A percentile compares a stretch with the other conserved stretches of the same genome.
Evolutionary conservation across 495 filamentous ascomycete genomes (phyloP).

Genomic region (Trichoderma erinaceum): DNA sequence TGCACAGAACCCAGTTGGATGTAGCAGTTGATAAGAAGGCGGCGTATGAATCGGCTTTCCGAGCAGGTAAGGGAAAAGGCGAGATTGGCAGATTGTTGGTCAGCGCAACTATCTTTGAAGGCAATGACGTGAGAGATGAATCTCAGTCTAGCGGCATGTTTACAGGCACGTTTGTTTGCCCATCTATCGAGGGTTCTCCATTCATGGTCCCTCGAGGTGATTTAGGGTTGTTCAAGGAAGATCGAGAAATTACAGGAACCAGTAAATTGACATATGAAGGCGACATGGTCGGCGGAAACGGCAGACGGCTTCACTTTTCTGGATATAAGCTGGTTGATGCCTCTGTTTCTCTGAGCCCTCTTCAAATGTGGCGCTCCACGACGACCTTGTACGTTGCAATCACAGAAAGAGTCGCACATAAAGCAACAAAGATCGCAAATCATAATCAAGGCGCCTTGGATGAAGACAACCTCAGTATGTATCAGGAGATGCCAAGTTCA

Average conservation of each 20-base stretch:
- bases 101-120: conserved; percentile 51
- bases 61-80: conserved; percentile 44
- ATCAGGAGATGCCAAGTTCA: not conserved
- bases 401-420: conserved; percentile 26
- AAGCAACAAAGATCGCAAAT: conserved; percentile 13
- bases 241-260: conserved; percentile 48
- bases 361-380: conserved; percentile 55
- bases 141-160: conserved; percentile 48
- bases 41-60: conserved; percentile 51
- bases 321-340: conserved; percentile 60
- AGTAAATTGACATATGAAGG: conserved; percentile 57
- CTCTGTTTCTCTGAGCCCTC: conserved; percentile 46
- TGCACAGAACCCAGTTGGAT: conserved; percentile 42
- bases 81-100: conserved; percentile 56
- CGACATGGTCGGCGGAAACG: conserved; percentile 49
- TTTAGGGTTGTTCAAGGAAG: conserved; percentile 53
- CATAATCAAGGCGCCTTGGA: conserved; percentile 29
- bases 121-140: conserved; percentile 34
- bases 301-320: conserved; percentile 47
- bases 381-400: conserved; percentile 56
- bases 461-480: conserved; percentile 33
- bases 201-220: conserved; percentile 52
- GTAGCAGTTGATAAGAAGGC: conserved; percentile 39
- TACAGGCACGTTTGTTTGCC: conserved; percentile 59
- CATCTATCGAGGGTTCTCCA: conserved; percentile 48